Base-by-base conservation (phyloP, 1,284 basidiomycete genomes). In the Quambalaria eucalypti region DNA sequence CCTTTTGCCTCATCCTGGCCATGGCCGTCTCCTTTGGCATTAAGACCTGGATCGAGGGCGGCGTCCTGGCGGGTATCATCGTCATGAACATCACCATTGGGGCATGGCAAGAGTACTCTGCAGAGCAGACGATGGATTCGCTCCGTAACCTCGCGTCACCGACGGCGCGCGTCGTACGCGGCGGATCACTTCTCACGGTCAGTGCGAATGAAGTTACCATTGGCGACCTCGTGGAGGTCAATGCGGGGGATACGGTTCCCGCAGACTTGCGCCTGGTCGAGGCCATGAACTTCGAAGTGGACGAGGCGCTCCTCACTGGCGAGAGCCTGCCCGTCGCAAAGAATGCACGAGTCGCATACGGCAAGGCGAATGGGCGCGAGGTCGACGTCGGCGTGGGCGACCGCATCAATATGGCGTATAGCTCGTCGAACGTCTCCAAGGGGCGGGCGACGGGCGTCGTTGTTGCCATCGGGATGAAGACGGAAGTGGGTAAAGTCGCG, bases 231-330 rank as follows among this genome's bases (percentile, higher is more conserved):
- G 62, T 77, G 55, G 71, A 76, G 62, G 61, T 76, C 28, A 56
- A 51, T 38, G 67, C 65, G 10, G 72, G 72, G 28, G 71, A 73
- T 54, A 71, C 71, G 0, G 64, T 74, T 6, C 72, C 72, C 9
- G 72, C 69, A 31, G 72, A 74, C 40, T 59, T 69, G 53, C 66
- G 72, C 28, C 60, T 74, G 14, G 59, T 74, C 57, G 72, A 73
- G 52, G 61, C 66, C 36, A 70, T 66, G 63, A 73, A 74, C 59
- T 73, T 74, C 23, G 72, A 74, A 59, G 63, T 81, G 19, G 84
- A 85, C 57, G 84, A 86, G 69, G 82, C 84, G 4, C 79, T 86
- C 30, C 77, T 87, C n/a, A 86, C 85, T 1, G 85, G 84, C 50
- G 83, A 85, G 68, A 81, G 80, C 10, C 71, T 85, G 16, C 85